Conservation (phyloP, 2,329 filamentous ascomycete species). For the Pestalotiopsis sp. region DNA sequence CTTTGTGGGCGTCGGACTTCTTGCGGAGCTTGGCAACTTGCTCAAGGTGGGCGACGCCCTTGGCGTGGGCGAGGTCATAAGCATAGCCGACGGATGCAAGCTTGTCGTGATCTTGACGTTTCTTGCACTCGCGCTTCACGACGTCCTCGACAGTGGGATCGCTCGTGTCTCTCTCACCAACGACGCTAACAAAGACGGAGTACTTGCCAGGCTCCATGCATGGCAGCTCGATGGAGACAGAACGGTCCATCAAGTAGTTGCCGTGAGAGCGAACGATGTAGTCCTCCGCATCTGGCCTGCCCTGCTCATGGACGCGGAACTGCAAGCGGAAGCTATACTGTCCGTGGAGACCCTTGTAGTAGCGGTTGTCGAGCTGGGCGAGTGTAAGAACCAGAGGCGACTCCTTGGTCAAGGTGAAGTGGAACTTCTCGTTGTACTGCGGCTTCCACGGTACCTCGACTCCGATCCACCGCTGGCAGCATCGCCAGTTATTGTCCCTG, state of each 20-base stretch:
- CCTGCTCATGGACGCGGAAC: slow-evolving; percentile 53
- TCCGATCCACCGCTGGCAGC: slow-evolving; percentile 61
- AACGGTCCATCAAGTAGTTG: slow-evolving; percentile 60
- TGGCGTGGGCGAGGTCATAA: slow-evolving; percentile 63
- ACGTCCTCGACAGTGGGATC: slow-evolving; percentile 55
- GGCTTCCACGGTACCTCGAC: slow-evolving; percentile 64
- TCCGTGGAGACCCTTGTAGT: slow-evolving; percentile 62
- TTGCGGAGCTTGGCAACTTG: slow-evolving; percentile 51
- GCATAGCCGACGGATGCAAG: slow-evolving; percentile 58
- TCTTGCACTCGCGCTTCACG: slow-evolving; percentile 51
- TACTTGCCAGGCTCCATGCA: slow-evolving; percentile 59
- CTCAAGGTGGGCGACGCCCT: slow-evolving; percentile 53
- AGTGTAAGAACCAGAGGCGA: slow-evolving; percentile 62
- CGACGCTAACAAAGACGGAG: slow-evolving; percentile 57
- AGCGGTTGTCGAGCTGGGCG: slow-evolving; percentile 63
- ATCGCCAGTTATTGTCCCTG: slow-evolving; percentile 57
- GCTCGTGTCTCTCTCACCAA: slow-evolving; percentile 47
- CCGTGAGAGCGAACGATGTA: slow-evolving; percentile 62
- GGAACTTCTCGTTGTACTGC: slow-evolving; percentile 63
- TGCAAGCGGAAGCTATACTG: slow-evolving; percentile 56
- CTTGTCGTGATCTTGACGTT: slow-evolving; percentile 57
- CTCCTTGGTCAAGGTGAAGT: slow-evolving; percentile 55
- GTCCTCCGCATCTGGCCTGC: slow-evolving; percentile 53
- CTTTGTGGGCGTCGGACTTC: slow-evolving; percentile 51
- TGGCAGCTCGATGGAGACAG: slow-evolving; percentile 59